A percentile compares a stretch with the other conserved stretches of the same genome.
These are phyloP conservation scores for Phialemoniopsis sp. DNA, from an alignment of 2,329 filamentous ascomycete genomes.

Conservation along the genomic window DNA sequence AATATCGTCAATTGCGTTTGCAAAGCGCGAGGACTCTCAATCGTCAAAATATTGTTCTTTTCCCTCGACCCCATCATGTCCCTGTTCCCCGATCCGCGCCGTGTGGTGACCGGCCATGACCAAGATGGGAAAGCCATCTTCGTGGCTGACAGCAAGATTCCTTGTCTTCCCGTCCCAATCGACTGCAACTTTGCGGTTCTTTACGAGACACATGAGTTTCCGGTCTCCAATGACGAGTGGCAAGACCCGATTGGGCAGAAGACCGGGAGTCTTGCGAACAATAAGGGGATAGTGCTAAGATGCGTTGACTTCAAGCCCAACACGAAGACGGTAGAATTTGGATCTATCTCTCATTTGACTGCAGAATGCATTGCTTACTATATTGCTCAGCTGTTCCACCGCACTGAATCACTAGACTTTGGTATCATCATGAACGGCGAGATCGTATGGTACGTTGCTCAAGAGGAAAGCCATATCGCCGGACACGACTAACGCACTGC, in stretches of 20 bases:
- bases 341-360: too few relatives aligned
- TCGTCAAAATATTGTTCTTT: too few relatives aligned
- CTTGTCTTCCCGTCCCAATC: slow-evolving; percentile 3
- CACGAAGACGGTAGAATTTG: slow-evolving; percentile 7
- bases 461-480: too few relatives aligned
- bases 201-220: slow-evolving; percentile 15
- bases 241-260: slow-evolving; percentile 8
- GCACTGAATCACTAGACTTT: slow-evolving; percentile 16
- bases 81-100: not conserved
- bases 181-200: slow-evolving; percentile 5
- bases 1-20: too few relatives aligned
- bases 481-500: too few relatives aligned
- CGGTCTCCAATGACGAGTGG: slow-evolving; percentile 13
- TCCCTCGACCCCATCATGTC: too few relatives aligned
- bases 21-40: too few relatives aligned
- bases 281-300: slow-evolving; percentile 11
- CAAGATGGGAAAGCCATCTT: not conserved
- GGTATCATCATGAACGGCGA: slow-evolving; percentile 12
- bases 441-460: slow-evolving; percentile 12
- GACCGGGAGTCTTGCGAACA: slow-evolving; percentile 11
- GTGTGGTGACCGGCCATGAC: slow-evolving; percentile 1
- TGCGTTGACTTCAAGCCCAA: slow-evolving; percentile 13
- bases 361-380: too few relatives aligned
- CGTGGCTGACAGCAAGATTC: not conserved
- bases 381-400: too few relatives aligned